Evolutionary conservation across 78 protist genomes (phyloP), one percentile per base, ranked within the genome.

Genomic region (Dictyostelium brefeldianum): DNA sequence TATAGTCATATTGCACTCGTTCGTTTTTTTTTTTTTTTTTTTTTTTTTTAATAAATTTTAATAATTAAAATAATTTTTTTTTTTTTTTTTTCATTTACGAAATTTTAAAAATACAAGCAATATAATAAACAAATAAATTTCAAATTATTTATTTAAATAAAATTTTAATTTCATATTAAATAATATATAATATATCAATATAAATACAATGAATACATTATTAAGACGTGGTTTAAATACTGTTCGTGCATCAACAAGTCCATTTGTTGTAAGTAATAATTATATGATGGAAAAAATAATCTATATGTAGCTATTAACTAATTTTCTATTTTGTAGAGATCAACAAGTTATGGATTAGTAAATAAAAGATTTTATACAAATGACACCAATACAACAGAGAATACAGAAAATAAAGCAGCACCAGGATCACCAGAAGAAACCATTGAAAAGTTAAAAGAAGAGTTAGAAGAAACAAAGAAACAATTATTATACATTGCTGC

Each of bases 401-500:
- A 36, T 36, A 36, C 43, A 17, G 54, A 36, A 82, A 48, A 53
- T 6, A 54, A 50, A n/a, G 20, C 71, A 71, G 71, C 75, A 10
- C 47, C 71, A 43, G 84, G 36, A 46, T 62, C 48, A 27, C n/a
- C 70, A 36, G 77, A 80, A n/a, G 78, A 71, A 41, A 46, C 56
- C 20, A 62, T 87, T 50, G 79, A 31, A 15, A 70, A 74, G 15
- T 77, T 87, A 25, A 75, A 87, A 80, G 70, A 56, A 20, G 83
- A 87, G 65, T 64, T 87, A 25, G 93, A 87, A n/a, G 93, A 87
- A 41, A 87, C 81, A 6, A 80, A 87, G 69, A 77, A 64, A 54
- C 93, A 78, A 77, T 29, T 87, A 22, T 57, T 70, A 78, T 87
- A 87, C 53, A 87, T 50, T 41, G 93, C 93, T 18, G 93, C 93